Evolutionary conservation across 2,329 filamentous ascomycete species (phyloP).

Genomic region (Macroventuria anomochaeta): DNA sequence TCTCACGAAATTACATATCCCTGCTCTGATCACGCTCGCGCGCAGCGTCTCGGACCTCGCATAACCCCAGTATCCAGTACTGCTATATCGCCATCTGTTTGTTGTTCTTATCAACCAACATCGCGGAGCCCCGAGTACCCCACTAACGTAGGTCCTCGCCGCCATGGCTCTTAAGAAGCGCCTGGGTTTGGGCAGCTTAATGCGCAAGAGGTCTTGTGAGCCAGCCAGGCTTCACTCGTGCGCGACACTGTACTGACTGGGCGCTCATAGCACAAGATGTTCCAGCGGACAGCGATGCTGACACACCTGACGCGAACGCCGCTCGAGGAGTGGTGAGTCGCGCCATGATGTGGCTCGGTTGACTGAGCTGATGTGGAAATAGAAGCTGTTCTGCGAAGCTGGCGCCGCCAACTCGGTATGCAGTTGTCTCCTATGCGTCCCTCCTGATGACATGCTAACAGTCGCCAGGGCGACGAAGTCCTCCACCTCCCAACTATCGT

Average conservation of each 20-base stretch:
- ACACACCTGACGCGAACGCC: slow-evolving; percentile 72
- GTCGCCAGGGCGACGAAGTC: slow-evolving; percentile 78
- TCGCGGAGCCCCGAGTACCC: slow-evolving; percentile 3
- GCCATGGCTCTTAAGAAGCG: slow-evolving; percentile 51
- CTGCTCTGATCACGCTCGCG: slow-evolving; percentile 7
- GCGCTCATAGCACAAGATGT: slow-evolving; percentile 36
- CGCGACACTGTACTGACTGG: slow-evolving; percentile 19
- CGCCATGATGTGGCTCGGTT: slow-evolving; percentile 20
- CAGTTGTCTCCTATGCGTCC: background rate
- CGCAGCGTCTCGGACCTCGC: background rate
- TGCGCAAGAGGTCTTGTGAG: slow-evolving; percentile 42
- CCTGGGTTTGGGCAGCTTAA: slow-evolving; percentile 45
- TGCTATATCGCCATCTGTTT: background rate
- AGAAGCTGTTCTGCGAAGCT: slow-evolving; percentile 85
- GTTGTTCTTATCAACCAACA: background rate
- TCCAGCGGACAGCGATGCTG: slow-evolving; percentile 47
- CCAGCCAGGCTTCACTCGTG: slow-evolving; percentile 6
- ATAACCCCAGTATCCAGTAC: background rate
- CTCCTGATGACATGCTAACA: slow-evolving; percentile 20
- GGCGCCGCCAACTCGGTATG: slow-evolving; percentile 61
- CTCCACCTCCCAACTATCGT: slow-evolving; percentile 92
- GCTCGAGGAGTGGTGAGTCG: slow-evolving; percentile 68
- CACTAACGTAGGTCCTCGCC: slow-evolving; percentile 11
- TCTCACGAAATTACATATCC: slow-evolving; percentile 16
- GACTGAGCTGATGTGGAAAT: slow-evolving; percentile 20